These are phyloP conservation scores for Cymbopogon citratus DNA, from an alignment of 176 grass and related monocot genomes.

Conservation along the genomic window DNA sequence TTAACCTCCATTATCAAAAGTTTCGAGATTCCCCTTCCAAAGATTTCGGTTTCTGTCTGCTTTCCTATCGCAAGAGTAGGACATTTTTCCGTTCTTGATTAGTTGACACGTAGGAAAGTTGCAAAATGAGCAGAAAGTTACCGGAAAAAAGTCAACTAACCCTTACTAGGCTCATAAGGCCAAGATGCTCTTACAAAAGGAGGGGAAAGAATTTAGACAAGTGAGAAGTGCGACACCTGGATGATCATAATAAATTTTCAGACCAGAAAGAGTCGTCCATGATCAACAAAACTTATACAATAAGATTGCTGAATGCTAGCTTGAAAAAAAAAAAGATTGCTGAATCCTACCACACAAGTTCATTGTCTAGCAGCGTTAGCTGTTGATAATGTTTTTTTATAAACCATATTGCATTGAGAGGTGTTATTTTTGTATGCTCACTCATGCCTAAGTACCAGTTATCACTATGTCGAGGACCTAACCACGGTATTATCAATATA, in stretches of 20 bases:
- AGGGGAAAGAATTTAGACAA: background rate
- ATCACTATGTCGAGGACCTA: too few relatives aligned
- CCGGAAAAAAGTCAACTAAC: slow-evolving; percentile 13
- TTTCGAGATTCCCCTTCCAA: slow-evolving; percentile 17
- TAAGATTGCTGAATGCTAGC: background rate
- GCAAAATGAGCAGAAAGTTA: slow-evolving; percentile 7
- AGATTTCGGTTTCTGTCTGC: slow-evolving; percentile 1
- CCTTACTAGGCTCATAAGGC: background rate
- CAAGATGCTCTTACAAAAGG: slow-evolving; percentile 43
- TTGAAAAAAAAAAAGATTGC: background rate
- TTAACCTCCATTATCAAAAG: slow-evolving; percentile 25
- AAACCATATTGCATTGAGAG: background rate
- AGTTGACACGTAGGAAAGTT: slow-evolving; percentile 19
- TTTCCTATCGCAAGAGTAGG: slow-evolving; percentile 6
- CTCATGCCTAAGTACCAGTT: too few relatives aligned
- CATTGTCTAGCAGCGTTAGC: background rate
- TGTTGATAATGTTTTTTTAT: background rate
- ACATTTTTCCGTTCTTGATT: background rate
- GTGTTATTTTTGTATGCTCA: background rate
- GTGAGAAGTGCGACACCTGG: background rate
- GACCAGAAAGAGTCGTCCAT: background rate
- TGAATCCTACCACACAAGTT: background rate
- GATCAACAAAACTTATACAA: background rate
- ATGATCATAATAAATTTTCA: background rate
- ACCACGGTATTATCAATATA: too few relatives aligned